These are phyloP conservation scores for Globisporangium abappressorium DNA, from an alignment of 352 stramenopile species.

Conservation along the genomic window DNA sequence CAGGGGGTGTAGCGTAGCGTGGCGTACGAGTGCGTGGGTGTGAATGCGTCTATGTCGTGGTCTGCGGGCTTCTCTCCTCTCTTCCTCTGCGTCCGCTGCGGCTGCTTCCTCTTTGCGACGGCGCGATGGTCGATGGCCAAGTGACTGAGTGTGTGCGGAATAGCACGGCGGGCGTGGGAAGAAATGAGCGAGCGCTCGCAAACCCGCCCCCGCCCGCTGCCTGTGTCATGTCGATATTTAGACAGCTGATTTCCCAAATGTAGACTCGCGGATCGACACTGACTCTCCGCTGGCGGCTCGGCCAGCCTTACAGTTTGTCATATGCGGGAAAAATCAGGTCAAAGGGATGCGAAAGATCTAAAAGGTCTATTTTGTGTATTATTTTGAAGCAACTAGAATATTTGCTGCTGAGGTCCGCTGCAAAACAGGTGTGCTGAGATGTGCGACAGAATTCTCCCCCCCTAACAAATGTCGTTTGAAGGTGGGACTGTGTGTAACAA, in stretches of 20 bases:
- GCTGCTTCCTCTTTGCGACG: constrained; percentile 2
- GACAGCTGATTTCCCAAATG: constrained; percentile 2
- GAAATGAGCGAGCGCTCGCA: neutral
- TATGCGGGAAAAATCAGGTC: neutral
- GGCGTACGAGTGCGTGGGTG: neutral
- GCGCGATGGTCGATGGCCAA: neutral
- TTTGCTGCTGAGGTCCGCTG: neutral
- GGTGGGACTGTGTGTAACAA: constrained; percentile 16
- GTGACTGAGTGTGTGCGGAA: constrained; percentile 2
- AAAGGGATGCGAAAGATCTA: neutral
- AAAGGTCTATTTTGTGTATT: neutral
- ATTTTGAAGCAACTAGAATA: too few relatives aligned
- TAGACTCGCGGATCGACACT: constrained; percentile 8
- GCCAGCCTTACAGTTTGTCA: neutral
- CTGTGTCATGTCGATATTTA: constrained; percentile 9
- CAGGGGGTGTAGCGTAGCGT: neutral
- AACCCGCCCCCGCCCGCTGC: neutral
- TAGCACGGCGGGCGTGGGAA: constrained; percentile 6
- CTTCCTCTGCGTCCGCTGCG: neutral
- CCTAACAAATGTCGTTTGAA: neutral
- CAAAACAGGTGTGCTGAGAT: constrained; percentile 8
- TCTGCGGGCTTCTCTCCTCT: neutral
- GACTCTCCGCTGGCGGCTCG: constrained; percentile 1
- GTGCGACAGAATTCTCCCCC: constrained; percentile 11
- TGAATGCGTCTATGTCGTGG: neutral